Percentiles rank a stretch among this genome's conserved stretches.
phyloP scores from a whole-genome alignment of 345 rosid genomes.

The Bruguiera gymnorhiza region DNA sequence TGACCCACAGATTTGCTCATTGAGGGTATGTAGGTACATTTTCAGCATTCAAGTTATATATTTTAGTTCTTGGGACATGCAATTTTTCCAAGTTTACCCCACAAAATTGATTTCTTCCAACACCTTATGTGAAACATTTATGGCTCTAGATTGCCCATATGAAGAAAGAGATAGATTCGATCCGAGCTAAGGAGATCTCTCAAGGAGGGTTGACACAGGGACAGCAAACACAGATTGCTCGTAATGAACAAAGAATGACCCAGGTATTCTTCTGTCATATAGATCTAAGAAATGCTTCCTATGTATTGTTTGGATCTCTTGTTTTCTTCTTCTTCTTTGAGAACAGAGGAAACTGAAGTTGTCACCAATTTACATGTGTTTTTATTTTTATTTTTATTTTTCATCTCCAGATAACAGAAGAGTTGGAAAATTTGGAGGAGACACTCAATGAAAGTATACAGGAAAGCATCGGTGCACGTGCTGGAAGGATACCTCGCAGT shows the following conservation, averaged over 20 bases:
- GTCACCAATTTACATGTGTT: not conserved
- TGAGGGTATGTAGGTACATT: no score
- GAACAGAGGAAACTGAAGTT: not conserved
- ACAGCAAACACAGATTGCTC: slow-evolving; percentile 97
- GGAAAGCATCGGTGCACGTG: slow-evolving; percentile 86
- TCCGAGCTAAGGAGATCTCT: slow-evolving; percentile 87
- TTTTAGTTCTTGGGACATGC: no score
- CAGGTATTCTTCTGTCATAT: slow-evolving; percentile 40
- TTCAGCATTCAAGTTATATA: no score
- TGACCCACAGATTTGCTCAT: no score
- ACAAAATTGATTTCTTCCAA: no score
- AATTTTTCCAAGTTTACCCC: no score
- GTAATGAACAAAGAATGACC: slow-evolving; percentile 87
- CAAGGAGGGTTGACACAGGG: slow-evolving; percentile 99
- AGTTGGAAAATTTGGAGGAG: slow-evolving; percentile 95
- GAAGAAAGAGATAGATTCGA: slow-evolving; percentile 93
- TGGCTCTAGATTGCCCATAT: slow-evolving; percentile 75
- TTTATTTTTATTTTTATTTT: slow-evolving; percentile 3
- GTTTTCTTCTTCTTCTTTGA: slow-evolving; percentile 1
- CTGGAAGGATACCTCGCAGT: slow-evolving; percentile 44
- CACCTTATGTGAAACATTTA: slow-evolving; percentile 3
- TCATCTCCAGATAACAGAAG: slow-evolving; percentile 68
- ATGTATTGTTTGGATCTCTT: slow-evolving; percentile 1
- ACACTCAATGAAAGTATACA: slow-evolving; percentile 86
- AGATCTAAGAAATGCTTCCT: not conserved